Percentiles rank a stretch among this genome's conserved stretches.
Evolutionary conservation across 352 stramenopile species (phyloP).

Genomic region (Globisporangium barbulae): DNA sequence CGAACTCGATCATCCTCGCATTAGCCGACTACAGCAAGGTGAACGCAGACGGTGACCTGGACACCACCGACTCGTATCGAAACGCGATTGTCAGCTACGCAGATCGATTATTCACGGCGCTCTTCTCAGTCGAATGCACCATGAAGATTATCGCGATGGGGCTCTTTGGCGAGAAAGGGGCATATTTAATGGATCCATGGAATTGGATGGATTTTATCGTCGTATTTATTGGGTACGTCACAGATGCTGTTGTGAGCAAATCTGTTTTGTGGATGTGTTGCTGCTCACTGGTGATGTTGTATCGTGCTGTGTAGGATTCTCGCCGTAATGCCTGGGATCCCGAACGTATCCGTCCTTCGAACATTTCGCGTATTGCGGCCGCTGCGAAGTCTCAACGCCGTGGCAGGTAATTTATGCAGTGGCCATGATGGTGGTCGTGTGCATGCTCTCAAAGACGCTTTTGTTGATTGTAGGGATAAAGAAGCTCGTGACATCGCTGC

Average conservation of each 20-base stretch:
- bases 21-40: conserved; percentile 75
- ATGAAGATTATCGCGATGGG: conserved; percentile 91
- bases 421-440: no score
- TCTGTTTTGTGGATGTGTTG: neutral
- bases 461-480: conserved; percentile 46
- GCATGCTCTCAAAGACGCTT: neutral
- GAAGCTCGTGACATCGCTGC: conserved; percentile 69
- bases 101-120: conserved; percentile 49
- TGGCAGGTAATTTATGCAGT: conserved; percentile 32
- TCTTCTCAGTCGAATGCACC: conserved; percentile 86
- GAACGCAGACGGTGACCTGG: conserved; percentile 34
- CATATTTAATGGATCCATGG: conserved; percentile 87
- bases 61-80: conserved; percentile 32
- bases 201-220: conserved; percentile 91
- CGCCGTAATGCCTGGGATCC: conserved; percentile 58
- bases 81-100: conserved; percentile 64
- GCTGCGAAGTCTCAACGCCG: conserved; percentile 54
- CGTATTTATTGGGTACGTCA: conserved; percentile 71
- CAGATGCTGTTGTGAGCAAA: neutral
- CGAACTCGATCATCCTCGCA: conserved; percentile 81
- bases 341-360: conserved; percentile 54
- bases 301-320: conserved; percentile 34
- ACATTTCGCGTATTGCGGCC: conserved; percentile 63
- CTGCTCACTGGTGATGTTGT: neutral
- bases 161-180: conserved; percentile 54